A percentile compares a stretch with the other conserved stretches of the same genome.
phyloP scores from a whole-genome alignment of 2,329 filamentous ascomycete species.

The Harringtonia lauricola region DNA sequence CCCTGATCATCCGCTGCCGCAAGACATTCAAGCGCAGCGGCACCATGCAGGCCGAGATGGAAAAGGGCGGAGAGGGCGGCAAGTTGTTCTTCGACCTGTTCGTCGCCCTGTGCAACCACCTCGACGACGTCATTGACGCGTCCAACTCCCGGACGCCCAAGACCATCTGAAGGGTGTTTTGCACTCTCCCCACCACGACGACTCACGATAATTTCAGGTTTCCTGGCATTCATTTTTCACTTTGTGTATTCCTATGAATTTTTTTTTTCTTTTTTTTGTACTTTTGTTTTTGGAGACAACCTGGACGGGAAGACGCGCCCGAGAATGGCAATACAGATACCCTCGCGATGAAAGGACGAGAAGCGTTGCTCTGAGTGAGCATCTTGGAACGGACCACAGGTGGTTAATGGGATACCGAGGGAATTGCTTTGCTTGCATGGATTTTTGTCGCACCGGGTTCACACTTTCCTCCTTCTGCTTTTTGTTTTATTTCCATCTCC shows the following conservation, averaged over 20 bases:
- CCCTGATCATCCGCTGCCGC: constrained; percentile 92
- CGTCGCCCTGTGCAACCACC: constrained; percentile 95
- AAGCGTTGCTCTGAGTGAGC: not conserved
- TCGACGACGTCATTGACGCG: constrained; percentile 88
- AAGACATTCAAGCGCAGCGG: constrained; percentile 97
- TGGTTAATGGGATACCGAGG: not conserved
- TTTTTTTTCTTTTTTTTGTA: not conserved
- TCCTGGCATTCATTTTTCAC: no score
- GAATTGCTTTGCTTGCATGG: not conserved
- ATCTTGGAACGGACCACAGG: no score
- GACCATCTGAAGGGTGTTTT: constrained; percentile 37
- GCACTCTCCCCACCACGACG: not conserved
- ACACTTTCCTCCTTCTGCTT: not conserved
- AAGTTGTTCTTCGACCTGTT: constrained; percentile 98
- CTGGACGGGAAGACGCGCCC: not conserved
- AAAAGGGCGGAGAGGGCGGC: constrained; percentile 61
- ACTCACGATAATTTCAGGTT: not conserved
- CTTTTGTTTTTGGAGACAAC: constrained; percentile 6
- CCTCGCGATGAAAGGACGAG: not conserved
- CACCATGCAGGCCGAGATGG: constrained; percentile 98
- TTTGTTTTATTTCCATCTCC: not conserved
- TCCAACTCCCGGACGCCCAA: constrained; percentile 54
- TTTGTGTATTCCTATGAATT: not conserved
- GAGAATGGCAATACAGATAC: not conserved
- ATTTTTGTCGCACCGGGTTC: not conserved